Evolutionary conservation across 192 early-diverging fungal species (phyloP).

Genomic region (Haplosporangium gracile): DNA sequence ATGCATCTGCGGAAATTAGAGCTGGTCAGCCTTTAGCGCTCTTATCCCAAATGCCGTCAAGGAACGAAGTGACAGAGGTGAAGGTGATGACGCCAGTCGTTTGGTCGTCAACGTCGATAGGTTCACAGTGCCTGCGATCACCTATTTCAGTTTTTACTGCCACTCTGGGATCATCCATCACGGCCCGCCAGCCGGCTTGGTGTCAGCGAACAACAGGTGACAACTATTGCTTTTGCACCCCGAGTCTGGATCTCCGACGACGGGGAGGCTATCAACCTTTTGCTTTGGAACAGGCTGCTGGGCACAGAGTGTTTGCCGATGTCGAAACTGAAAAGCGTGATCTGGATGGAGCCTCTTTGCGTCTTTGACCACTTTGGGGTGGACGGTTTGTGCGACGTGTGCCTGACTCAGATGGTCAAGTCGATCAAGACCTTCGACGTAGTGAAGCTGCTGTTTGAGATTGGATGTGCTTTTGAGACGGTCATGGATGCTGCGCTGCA

Average conservation of each 20-base stretch:
- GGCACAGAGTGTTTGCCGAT: background rate
- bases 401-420: background rate
- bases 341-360: background rate
- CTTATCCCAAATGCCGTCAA: background rate
- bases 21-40: background rate
- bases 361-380: background rate
- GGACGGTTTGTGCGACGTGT: background rate
- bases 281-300: background rate
- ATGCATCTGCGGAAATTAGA: no score
- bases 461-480: background rate
- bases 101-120: no score
- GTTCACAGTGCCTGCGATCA: no score
- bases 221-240: no score
- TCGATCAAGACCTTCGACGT: background rate
- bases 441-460: background rate
- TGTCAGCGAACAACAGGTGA: background rate
- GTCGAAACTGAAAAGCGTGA: conserved; percentile 2
- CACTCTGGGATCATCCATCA: background rate
- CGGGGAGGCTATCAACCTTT: background rate
- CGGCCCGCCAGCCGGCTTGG: background rate
- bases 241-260: no score
- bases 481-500: background rate
- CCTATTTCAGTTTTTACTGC: background rate
- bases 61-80: background rate
- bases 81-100: background rate